Conservation (phyloP, 192 early-diverging fungal genomes). For the Bifiguratus adelaidae region DNA sequence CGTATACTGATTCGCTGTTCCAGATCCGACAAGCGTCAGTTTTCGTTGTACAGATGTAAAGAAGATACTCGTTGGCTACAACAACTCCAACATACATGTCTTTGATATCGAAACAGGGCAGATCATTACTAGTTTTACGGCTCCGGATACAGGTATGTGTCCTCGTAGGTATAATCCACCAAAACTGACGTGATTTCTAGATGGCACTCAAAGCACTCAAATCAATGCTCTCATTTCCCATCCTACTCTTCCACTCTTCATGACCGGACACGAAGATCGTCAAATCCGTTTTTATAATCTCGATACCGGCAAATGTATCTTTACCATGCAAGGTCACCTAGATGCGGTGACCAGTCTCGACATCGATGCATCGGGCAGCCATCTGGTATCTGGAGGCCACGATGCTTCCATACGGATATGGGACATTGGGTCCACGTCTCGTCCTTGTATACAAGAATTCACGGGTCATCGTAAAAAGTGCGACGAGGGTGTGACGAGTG, state of each 20-base stretch:
- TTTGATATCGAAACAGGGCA: constrained; percentile 72
- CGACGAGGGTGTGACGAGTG: constrained; percentile 64
- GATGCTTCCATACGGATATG: constrained; percentile 69
- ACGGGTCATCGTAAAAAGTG: constrained; percentile 56
- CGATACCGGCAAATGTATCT: constrained; percentile 52
- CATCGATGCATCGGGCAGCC: constrained; percentile 48
- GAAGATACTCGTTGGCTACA: constrained; percentile 51
- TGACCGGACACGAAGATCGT: constrained; percentile 72
- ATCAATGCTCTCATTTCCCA: constrained; percentile 68
- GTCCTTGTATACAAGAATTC: constrained; percentile 62
- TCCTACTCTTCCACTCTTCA: constrained; percentile 57
- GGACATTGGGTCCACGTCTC: constrained; percentile 48
- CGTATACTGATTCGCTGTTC: too few relatives aligned
- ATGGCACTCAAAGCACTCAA: constrained; percentile 53
- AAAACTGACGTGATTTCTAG: constrained; percentile 17
- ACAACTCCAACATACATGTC: constrained; percentile 51
- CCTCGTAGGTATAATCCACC: constrained; percentile 5
- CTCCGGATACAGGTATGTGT: constrained; percentile 51
- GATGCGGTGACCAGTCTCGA: constrained; percentile 56
- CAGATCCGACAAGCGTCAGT: constrained; percentile 62
- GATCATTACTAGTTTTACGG: constrained; percentile 36
- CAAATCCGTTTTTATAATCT: constrained; percentile 66
- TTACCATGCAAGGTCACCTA: constrained; percentile 55
- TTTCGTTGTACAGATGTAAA: constrained; percentile 48
- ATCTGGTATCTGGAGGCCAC: constrained; percentile 61